These are phyloP conservation scores for Phaseolus coccineus DNA, from an alignment of 331 rosid genomes.

Conservation along the genomic window DNA sequence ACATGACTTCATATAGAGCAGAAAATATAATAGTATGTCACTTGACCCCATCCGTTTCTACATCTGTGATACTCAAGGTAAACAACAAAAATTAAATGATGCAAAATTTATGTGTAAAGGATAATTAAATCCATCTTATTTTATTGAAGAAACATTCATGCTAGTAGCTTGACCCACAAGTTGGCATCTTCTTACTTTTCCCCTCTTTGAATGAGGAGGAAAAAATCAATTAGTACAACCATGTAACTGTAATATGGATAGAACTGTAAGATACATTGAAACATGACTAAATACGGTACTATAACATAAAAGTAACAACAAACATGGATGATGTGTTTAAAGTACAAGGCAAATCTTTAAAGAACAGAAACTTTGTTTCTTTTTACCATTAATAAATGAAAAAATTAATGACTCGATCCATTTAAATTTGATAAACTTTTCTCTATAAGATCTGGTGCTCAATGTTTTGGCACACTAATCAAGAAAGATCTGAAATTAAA, in stretches of 20 bases:
- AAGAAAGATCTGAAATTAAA: conserved; percentile 2
- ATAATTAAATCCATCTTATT: conserved; percentile 30
- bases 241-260: neutral
- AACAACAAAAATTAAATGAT: conserved; percentile 9
- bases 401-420: conserved; percentile 13
- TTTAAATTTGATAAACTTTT: conserved; percentile 26
- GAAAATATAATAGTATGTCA: conserved; percentile 27
- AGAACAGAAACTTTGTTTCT: neutral
- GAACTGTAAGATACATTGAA: conserved; percentile 28
- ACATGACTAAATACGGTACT: conserved; percentile 22
- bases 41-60: conserved; percentile 28
- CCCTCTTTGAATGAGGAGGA: conserved; percentile 16
- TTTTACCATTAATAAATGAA: conserved; percentile 13
- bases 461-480: neutral
- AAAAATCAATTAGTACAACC: conserved; percentile 15
- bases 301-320: conserved; percentile 30
- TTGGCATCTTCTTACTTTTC: conserved; percentile 10
- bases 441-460: neutral
- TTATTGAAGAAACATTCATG: conserved; percentile 29
- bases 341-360: conserved; percentile 31
- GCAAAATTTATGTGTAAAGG: neutral
- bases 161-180: conserved; percentile 17
- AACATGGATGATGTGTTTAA: conserved; percentile 4
- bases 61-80: conserved; percentile 16
- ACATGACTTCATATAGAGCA: conserved; percentile 3